Base-by-base conservation (phyloP, 495 filamentous ascomycete genomes). In the Massariosphaeria phaeospora region DNA sequence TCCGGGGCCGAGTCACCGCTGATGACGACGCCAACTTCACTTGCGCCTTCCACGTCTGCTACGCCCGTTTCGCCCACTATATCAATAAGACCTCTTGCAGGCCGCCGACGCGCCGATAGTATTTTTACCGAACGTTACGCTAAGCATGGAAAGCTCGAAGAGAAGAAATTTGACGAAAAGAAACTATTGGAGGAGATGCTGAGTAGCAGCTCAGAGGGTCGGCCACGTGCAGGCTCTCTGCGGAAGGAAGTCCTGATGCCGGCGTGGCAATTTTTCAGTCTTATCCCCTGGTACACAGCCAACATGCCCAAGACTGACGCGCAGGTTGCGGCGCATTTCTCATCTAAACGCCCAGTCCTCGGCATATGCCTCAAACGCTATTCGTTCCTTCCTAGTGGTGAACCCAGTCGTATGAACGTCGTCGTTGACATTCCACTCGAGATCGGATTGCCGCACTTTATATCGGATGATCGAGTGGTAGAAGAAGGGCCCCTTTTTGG, bases 231-330 rank as follows among this genome's bases (percentile, higher is more conserved):
- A 49, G 73, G 75, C 30, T 75, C 73, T 23, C 70, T 86, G 27
- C 75, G 85, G 30, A 93, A 86, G 66, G 89, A 93, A 64, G 85
- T 96, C 12, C 81, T 91, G 66, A 95, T 98, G 77, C 93, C 91
- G 11, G 93, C 93, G 11, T 98, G 91, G 91, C 93, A 96, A 63
- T 96, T 98, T 64, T 96, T 96, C 69, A 86, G 83, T 64, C 70
- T 95, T 33, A 90, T 94, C 51, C 79, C 80, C 35, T 82, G 75
- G 80, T 81, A 81, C 57, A 79, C 80, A 57, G 83, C 89, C 62
- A 87, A 86, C 68, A 78, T 82, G 29, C 83, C 86, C 2, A 78
- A 78, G 8, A 83, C 70, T 45, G 82, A 88, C 68, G 80, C 78
- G 3, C 83, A 86, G 60, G 81, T 89, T 17, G 82, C 83, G 20